Evolutionary conservation across 2,329 filamentous ascomycete genomes (phyloP), one percentile per base, ranked within the genome.

Genomic region (Xylariaceae sp.): DNA sequence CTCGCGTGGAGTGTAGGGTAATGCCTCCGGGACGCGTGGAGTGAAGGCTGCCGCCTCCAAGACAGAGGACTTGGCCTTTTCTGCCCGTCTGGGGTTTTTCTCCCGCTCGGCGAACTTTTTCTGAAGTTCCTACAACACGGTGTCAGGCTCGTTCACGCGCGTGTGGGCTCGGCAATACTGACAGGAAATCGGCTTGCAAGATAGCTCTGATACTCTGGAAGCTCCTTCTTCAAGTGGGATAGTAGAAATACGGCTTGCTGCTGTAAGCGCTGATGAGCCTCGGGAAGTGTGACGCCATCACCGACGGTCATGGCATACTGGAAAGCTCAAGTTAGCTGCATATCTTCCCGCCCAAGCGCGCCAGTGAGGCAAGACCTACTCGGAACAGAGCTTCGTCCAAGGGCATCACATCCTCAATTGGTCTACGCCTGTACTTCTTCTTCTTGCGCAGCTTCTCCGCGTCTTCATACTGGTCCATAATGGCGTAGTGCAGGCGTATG

Each of bases 401-500:
- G 35, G 55, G 32, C 34, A 61, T 33, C 13, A 41, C 31, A 9
- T 53, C 45, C 29, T 55, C 50, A 3, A n/a, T n/a, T n/a, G n/a
- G 31, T 38, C 33, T 48, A 22, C 65, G 47, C 53, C 61, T 54
- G 35, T 57, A 44, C 19, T 49, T 43, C 16, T 52, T 41, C 17
- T 50, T 53, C 5, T 43, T 52, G 9, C 50, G 42, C 23, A 50
- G 57, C 34, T 56, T 58, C 19, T 53, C 47, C 9, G 46, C 52
- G 8, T 51, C 49, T 29, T 65, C 61, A 46, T 82, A 80, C 8
- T 72, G 64, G 33, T 77, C 72, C 25, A 75, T 60, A 3, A 83
- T 53, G 33, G 67, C 70, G 52, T 83, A 83, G 44, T 85, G 72
- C 14, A 84, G 58, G 7, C 67, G 64, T 10, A 83, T 71, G 2